Conservation (phyloP, 768 basidiomycete species). For the Auriscalpium vulgare region DNA sequence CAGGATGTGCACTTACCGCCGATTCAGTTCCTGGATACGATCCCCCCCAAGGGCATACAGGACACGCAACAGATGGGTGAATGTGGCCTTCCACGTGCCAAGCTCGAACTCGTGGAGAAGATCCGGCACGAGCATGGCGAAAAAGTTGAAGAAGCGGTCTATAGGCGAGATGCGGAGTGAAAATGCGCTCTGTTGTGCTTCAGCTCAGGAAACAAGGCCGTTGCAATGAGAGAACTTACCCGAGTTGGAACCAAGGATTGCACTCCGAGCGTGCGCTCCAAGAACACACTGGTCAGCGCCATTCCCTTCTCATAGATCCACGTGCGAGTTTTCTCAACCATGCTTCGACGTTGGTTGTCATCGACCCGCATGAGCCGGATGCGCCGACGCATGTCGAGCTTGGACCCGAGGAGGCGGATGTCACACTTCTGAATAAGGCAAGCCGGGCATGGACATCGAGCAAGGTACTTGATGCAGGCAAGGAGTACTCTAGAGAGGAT, state of each 20-base stretch:
- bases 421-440: constrained; percentile 18
- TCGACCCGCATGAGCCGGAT: constrained; percentile 9
- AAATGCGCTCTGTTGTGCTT: constrained; percentile 27
- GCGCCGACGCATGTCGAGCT: constrained; percentile 8
- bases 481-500: constrained; percentile 16
- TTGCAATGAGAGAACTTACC: constrained; percentile 10
- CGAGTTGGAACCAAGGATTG: constrained; percentile 25
- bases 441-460: constrained; percentile 23
- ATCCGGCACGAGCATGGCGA: constrained; percentile 26
- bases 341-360: not conserved
- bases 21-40: constrained; percentile 18
- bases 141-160: constrained; percentile 17
- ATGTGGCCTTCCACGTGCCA: constrained; percentile 29
- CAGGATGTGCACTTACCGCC: constrained; percentile 10
- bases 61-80: constrained; percentile 30
- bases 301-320: constrained; percentile 23
- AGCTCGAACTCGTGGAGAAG: constrained; percentile 35
- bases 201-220: not conserved
- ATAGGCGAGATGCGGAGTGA: constrained; percentile 14
- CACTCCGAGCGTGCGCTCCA: constrained; percentile 20
- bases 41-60: constrained; percentile 14
- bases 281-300: constrained; percentile 18
- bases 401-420: constrained; percentile 17
- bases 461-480: constrained; percentile 19
- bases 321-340: constrained; percentile 14